Percentiles rank a stretch among this genome's conserved stretches.
These are phyloP conservation scores for Solanum sparsipilum DNA, from an alignment of 257 asterid species.

Conservation along the genomic window DNA sequence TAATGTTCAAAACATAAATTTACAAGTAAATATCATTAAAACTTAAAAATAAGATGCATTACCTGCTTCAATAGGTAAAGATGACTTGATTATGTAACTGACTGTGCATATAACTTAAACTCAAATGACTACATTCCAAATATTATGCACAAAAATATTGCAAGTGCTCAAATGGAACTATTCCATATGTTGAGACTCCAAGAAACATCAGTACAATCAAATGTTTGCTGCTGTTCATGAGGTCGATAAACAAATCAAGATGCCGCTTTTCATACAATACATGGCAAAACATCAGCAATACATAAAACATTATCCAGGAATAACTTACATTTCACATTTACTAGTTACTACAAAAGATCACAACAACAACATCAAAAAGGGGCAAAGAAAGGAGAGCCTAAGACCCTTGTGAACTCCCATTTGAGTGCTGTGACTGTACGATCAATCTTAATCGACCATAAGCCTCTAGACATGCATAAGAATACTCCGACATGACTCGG, in stretches of 20 bases:
- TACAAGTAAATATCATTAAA: background rate
- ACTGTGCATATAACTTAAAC: background rate
- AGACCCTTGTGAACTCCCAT: slow-evolving; percentile 16
- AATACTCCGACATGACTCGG: slow-evolving; percentile 63
- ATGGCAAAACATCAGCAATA: background rate
- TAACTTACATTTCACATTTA: background rate
- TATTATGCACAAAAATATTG: background rate
- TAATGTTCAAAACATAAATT: background rate
- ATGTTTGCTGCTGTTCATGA: background rate
- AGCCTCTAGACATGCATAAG: slow-evolving; percentile 50
- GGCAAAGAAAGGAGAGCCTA: background rate
- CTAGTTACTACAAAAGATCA: background rate
- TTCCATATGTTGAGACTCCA: background rate
- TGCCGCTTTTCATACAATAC: background rate
- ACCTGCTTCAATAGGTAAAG: background rate
- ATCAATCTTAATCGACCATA: slow-evolving; percentile 48
- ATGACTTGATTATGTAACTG: background rate
- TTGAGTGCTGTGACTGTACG: slow-evolving; percentile 28
- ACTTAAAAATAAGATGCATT: background rate
- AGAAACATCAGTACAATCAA: background rate
- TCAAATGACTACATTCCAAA: background rate
- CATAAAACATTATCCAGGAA: background rate
- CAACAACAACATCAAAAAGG: background rate
- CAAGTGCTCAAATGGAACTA: background rate
- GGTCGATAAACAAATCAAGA: background rate